Percentiles rank a stretch among this genome's conserved stretches.
These are phyloP conservation scores for Candida ortonii DNA, from an alignment of 805 yeast genomes.

Conservation along the genomic window DNA sequence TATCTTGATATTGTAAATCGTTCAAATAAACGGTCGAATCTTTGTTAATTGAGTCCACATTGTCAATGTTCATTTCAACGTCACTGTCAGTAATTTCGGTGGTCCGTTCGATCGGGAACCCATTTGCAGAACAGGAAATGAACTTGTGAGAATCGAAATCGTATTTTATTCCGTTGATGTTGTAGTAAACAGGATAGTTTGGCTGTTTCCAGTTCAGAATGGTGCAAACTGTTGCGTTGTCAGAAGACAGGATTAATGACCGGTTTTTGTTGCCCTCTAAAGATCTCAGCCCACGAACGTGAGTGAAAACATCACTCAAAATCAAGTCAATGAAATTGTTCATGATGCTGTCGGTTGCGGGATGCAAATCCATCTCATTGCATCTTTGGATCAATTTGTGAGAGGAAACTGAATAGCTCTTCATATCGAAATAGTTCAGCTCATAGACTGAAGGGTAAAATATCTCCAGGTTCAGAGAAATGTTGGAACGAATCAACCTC, in stretches of 20 bases:
- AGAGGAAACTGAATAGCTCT: slow-evolving; percentile 23
- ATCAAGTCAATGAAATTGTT: slow-evolving; percentile 76
- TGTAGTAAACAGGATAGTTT: slow-evolving; percentile 89
- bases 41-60: slow-evolving; percentile 35
- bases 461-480: slow-evolving; percentile 72
- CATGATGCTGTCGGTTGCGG: slow-evolving; percentile 38
- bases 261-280: slow-evolving; percentile 39
- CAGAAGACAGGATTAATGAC: slow-evolving; percentile 79
- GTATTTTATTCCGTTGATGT: slow-evolving; percentile 63
- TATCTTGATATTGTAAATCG: slow-evolving; percentile 36
- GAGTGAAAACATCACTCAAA: slow-evolving; percentile 68
- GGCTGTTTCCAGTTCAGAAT: slow-evolving; percentile 98
- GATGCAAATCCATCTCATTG: slow-evolving; percentile 12
- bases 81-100: slow-evolving; percentile 6
- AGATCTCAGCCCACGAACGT: slow-evolving; percentile 54
- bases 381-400: slow-evolving; percentile 18
- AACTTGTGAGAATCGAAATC: slow-evolving; percentile 30
- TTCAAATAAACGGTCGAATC: slow-evolving; percentile 33
- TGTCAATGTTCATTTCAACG: slow-evolving; percentile 31
- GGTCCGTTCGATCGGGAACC: slow-evolving; percentile 24
- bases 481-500: slow-evolving; percentile 49
- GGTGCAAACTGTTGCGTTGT: slow-evolving; percentile 87
- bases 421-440: slow-evolving; percentile 29
- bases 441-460: slow-evolving; percentile 63
- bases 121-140: slow-evolving; percentile 41